Conservation (phyloP, 495 filamentous ascomycete genomes). For the Podospora pseudoanserina region DNA sequence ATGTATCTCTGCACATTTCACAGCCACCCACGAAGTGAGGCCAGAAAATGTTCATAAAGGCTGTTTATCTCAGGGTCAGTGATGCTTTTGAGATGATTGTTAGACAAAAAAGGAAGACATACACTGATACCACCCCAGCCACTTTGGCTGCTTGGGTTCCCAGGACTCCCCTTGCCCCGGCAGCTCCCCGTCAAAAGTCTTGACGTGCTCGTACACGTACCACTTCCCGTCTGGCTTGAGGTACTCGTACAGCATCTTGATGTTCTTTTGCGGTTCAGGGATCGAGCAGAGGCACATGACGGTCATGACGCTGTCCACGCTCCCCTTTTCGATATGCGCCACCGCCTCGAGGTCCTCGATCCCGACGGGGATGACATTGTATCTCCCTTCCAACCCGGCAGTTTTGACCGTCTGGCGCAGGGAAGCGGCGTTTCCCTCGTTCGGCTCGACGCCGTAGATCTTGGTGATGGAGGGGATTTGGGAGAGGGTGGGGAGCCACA, state of each 20-base stretch:
- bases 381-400: constrained; percentile 55
- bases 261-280: constrained; percentile 56
- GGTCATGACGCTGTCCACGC: constrained; percentile 65
- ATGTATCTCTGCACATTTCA: constrained; percentile 54
- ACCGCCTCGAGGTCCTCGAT: constrained; percentile 51
- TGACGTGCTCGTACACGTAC: constrained; percentile 72
- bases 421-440: constrained; percentile 48
- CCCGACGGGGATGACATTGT: constrained; percentile 61
- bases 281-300: constrained; percentile 72
- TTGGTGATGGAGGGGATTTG: constrained; percentile 38
- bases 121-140: constrained; percentile 51
- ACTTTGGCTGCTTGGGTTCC: constrained; percentile 35
- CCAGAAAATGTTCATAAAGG: constrained; percentile 47
- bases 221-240: constrained; percentile 64
- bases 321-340: constrained; percentile 46
- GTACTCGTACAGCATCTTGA: constrained; percentile 55
- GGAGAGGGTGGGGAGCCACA: constrained; percentile 43
- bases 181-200: constrained; percentile 15
- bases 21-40: constrained; percentile 59
- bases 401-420: constrained; percentile 45
- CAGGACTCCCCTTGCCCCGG: constrained; percentile 12
- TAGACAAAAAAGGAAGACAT: constrained; percentile 28
- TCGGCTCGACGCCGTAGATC: constrained; percentile 69
- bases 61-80: constrained; percentile 8
- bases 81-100: background rate